Percentiles rank a stretch among this genome's conserved stretches.
These are phyloP conservation scores for Tetrapisispora phaffii DNA, from an alignment of 805 yeast genomes.

Conservation along the genomic window DNA sequence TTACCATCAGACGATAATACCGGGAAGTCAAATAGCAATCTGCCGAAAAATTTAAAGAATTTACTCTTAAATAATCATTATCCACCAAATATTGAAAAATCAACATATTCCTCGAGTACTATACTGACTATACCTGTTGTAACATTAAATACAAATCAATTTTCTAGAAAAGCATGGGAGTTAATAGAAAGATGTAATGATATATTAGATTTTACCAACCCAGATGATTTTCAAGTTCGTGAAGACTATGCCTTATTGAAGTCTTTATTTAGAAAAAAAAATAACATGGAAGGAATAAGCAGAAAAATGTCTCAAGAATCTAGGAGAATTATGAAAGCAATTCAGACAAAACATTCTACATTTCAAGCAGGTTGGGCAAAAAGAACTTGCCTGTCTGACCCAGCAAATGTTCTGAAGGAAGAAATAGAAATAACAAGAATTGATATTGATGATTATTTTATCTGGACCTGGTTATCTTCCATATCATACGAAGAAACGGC, in stretches of 20 bases:
- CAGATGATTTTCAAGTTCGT: slow-evolving; percentile 57
- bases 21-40: slow-evolving; percentile 2
- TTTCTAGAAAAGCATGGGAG: slow-evolving; percentile 45
- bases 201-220: slow-evolving; percentile 58
- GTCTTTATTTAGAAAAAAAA: slow-evolving; percentile 52
- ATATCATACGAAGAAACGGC: slow-evolving; percentile 65
- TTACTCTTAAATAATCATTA: slow-evolving; percentile 56
- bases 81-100: slow-evolving; percentile 50
- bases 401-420: slow-evolving; percentile 15
- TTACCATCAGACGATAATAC: slow-evolving; percentile 50
- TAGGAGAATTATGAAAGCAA: slow-evolving; percentile 39
- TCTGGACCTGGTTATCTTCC: slow-evolving; percentile 85
- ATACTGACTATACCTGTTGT: slow-evolving; percentile 54
- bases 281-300: slow-evolving; percentile 43
- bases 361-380: slow-evolving; percentile 36
- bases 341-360: slow-evolving; percentile 33
- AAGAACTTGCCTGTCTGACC: slow-evolving; percentile 19
- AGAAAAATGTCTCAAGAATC: slow-evolving; percentile 67
- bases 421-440: slow-evolving; percentile 43
- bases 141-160: slow-evolving; percentile 38
- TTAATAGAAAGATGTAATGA: slow-evolving; percentile 48
- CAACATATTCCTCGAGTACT: slow-evolving; percentile 32
- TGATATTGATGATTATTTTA: slow-evolving; percentile 74
- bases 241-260: slow-evolving; percentile 72
- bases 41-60: slow-evolving; percentile 60